Base-by-base conservation (phyloP, 306 rosid genomes). In the Canavalia ensiformis region DNA sequence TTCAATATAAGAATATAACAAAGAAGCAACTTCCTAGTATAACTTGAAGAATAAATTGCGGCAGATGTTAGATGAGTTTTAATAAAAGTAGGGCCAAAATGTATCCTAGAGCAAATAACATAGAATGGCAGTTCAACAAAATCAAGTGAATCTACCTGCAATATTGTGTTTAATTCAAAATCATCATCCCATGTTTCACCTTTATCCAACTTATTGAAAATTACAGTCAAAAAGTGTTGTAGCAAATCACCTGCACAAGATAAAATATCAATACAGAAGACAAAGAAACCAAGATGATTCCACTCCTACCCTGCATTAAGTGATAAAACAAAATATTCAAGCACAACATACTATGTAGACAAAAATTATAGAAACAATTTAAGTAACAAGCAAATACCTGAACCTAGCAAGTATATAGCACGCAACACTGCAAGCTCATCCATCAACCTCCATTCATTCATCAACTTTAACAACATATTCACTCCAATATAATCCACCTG, bases 101-200 rank as follows among this genome's bases (percentile, higher is more conserved):
- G 56, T 8, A 57, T 75, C 67, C 12, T 54, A 74, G 82, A 50
- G 51, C 76, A 83, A 31, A 78, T 31, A 57, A 60, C 74, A 74
- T 8, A 55, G 49, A 52, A 11, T 51, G 49, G 8, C 42, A 67
- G 56, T 71, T 55, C 8, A 72, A 73, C n/a, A 65, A 54, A 63
- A 83, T 47, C 66, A 82, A 77, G 78, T 72, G 60, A 83, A 25
- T 46, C 63, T 74, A 93, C 99, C 99, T 95, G 99, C 85, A 95
- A 85, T 77, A 91, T 87, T 2, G 97, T 89, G 87, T 95, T 95
- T 58, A 95, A 89, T 90, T 93, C 99, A 74, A 95, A 95, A 72
- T 95, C 99, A 84, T 93, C 99, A 68, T 93, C 98, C 97, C 93
- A 95, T 39, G 93, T 88, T 91, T 95, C 98, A 56, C 97, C 96